These are phyloP conservation scores for Parascedosporium putredinis DNA, from an alignment of 2,329 filamentous ascomycete genomes.

Conservation along the genomic window DNA sequence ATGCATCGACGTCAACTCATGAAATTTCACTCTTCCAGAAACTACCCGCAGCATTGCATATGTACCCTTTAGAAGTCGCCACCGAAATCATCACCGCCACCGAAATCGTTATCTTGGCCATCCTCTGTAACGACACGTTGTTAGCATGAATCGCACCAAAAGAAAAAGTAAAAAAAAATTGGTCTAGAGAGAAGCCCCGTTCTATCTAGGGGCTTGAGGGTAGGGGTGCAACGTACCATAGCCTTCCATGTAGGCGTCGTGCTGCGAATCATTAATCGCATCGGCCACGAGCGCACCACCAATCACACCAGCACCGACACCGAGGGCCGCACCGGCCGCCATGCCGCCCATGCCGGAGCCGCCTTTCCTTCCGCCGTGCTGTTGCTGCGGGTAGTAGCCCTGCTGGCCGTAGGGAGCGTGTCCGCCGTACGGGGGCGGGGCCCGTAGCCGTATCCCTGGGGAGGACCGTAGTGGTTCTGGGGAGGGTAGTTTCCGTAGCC, in stretches of 20 bases:
- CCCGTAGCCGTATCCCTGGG: conserved; percentile 14
- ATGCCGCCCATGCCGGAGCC: conserved; percentile 40
- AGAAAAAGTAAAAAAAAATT: too few species aligned
- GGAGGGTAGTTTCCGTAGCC: background rate
- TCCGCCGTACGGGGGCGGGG: conserved; percentile 21
- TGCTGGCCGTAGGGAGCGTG: conserved; percentile 19
- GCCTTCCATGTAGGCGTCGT: conserved; percentile 43
- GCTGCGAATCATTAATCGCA: conserved; percentile 52
- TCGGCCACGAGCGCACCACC: conserved; percentile 65
- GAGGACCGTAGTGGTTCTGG: conserved; percentile 1
- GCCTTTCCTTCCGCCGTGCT: conserved; percentile 30
- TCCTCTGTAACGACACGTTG: conserved; percentile 8
- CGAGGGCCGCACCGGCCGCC: conserved; percentile 64
- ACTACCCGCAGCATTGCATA: background rate
- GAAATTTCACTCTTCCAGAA: background rate
- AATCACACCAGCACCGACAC: conserved; percentile 69
- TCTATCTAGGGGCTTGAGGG: too few species aligned
- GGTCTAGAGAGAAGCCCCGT: too few species aligned
- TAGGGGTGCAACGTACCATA: conserved; percentile 22
- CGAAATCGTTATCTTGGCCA: conserved; percentile 3
- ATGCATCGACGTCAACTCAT: background rate
- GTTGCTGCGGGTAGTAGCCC: conserved; percentile 26
- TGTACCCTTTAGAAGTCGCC: conserved; percentile 27
- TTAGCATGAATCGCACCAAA: conserved; percentile 1
- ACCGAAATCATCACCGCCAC: conserved; percentile 19